Evolutionary conservation across 768 basidiomycete species (phyloP), one percentile per base, ranked within the genome.

Genomic region (Phylloporus sp.): DNA sequence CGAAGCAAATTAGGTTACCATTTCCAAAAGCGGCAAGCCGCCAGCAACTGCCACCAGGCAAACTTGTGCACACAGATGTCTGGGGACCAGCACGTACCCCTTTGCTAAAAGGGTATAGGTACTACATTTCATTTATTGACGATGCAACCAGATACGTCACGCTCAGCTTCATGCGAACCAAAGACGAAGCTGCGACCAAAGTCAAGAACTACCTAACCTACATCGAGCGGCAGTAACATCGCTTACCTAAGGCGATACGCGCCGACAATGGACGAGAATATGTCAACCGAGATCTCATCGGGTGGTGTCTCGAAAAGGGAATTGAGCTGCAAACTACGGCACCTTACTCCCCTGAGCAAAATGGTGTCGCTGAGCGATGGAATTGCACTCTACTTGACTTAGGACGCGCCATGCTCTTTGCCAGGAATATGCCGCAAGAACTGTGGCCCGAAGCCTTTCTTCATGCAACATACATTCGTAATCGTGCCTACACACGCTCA

Each of bases 241-340:
- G 7, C 1, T 0, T 17, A 6, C 28, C 28, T 1, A 48, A 48
- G 6, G 40, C 14, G 1, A 15, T 48, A 1, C 8, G 21, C 0
- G 34, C 39, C 13, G 23, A 47, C 7, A 47, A 36, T 11, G 21
- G 41, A 5, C 2, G 32, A 7, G 41, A 42, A 7, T 46, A 46
- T 14, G 6, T 38, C 0, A 47, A 42, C 7, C 17, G 26, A 3
- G 29, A 48, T n/a, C n/a, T n/a, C n/a, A n/a, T n/a, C n/a, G n/a
- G n/a, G 75, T 29, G 29, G 29, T 29, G 29, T 6, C 29, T 29
- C 0, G 29, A 15, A 14, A 5, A 7, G 6, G 14, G 29, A 14
- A 29, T 29, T 6, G 14, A 29, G 6, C 13, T 29, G 14, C 29
- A 29, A 4, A 29, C 14, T 13, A 29, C 29, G 1, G 14, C 14